phyloP scores from a whole-genome alignment of 176 grass and related monocot species.

The Ensete glaucum region DNA sequence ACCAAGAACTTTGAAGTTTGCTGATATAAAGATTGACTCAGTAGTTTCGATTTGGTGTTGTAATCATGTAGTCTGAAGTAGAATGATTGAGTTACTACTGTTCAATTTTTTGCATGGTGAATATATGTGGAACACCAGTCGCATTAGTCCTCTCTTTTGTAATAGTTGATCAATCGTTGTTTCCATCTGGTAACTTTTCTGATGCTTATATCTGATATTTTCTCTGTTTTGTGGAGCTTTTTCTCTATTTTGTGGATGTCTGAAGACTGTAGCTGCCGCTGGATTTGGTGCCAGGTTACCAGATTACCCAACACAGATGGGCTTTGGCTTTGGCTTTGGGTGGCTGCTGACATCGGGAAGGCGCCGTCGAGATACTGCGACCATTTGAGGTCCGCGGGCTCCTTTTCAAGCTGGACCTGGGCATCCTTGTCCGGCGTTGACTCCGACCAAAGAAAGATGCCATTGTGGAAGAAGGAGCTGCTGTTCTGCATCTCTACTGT shows the following conservation, averaged over 20 bases:
- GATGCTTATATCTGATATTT: no score
- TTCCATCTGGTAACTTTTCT: no score
- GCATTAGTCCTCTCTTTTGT: no score
- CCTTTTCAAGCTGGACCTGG: background rate
- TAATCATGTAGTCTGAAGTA: no score
- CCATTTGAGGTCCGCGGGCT: slow-evolving; percentile 30
- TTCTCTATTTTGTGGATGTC: background rate
- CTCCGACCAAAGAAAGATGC: slow-evolving; percentile 27
- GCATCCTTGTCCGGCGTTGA: slow-evolving; percentile 8
- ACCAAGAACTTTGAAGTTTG: no score
- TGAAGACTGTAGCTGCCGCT: slow-evolving; percentile 17
- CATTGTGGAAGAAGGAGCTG: slow-evolving; percentile 13
- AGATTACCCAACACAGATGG: slow-evolving; percentile 19
- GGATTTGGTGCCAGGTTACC: slow-evolving; percentile 15
- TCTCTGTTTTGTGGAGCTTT: no score
- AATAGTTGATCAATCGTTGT: no score
- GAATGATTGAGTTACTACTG: no score
- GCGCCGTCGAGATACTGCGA: slow-evolving; percentile 24
- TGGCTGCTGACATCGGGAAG: slow-evolving; percentile 17
- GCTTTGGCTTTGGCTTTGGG: slow-evolving; percentile 9
- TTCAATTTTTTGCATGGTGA: no score
- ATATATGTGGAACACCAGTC: no score
- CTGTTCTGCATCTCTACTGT: slow-evolving; percentile 10
- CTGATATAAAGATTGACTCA: no score
- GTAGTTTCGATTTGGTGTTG: no score